Percentiles rank a stretch among this genome's conserved stretches.
phyloP scores from a whole-genome alignment of 495 filamentous ascomycete genomes.

The Trichoderma asperelloides region DNA sequence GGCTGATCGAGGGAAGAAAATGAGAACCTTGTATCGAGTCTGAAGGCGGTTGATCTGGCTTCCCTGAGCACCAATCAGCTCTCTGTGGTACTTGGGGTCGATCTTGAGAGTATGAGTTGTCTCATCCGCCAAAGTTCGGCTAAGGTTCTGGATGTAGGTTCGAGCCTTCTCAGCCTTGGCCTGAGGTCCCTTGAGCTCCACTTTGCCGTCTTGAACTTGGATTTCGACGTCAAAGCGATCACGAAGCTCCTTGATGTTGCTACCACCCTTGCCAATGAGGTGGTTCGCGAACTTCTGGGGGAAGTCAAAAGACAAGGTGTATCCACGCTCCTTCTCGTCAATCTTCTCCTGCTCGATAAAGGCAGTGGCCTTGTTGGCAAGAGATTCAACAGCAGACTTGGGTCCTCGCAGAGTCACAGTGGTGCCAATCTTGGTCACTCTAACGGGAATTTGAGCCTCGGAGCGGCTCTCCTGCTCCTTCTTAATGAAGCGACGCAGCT shows the following conservation, averaged over 20 bases:
- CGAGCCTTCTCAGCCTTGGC: conserved; percentile 72
- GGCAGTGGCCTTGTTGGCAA: conserved; percentile 56
- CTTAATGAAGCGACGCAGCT: conserved; percentile 66
- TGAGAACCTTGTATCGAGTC: conserved; percentile 80
- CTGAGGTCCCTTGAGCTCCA: conserved; percentile 52
- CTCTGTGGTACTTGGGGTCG: conserved; percentile 75
- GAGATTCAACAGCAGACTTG: conserved; percentile 54
- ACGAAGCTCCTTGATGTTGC: conserved; percentile 89
- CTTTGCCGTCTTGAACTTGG: conserved; percentile 65
- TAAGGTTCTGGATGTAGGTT: conserved; percentile 62
- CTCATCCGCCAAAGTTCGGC: conserved; percentile 78
- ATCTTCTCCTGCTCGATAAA: conserved; percentile 79
- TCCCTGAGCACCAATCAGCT: conserved; percentile 83
- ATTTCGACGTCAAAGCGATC: conserved; percentile 98
- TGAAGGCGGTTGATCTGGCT: conserved; percentile 88
- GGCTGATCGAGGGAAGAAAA: conserved; percentile 81
- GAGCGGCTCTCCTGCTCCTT: conserved; percentile 62
- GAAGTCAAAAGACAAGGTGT: conserved; percentile 78
- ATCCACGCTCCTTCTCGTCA: conserved; percentile 82
- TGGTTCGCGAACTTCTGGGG: conserved; percentile 89
- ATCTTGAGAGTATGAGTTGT: conserved; percentile 79
- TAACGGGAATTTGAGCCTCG: conserved; percentile 60
- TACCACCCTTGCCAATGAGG: conserved; percentile 84
- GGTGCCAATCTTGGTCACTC: conserved; percentile 48
- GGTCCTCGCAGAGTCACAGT: conserved; percentile 70